Evolutionary conservation across 192 early-diverging fungal genomes (phyloP).

Genomic region (Backusella circina): DNA sequence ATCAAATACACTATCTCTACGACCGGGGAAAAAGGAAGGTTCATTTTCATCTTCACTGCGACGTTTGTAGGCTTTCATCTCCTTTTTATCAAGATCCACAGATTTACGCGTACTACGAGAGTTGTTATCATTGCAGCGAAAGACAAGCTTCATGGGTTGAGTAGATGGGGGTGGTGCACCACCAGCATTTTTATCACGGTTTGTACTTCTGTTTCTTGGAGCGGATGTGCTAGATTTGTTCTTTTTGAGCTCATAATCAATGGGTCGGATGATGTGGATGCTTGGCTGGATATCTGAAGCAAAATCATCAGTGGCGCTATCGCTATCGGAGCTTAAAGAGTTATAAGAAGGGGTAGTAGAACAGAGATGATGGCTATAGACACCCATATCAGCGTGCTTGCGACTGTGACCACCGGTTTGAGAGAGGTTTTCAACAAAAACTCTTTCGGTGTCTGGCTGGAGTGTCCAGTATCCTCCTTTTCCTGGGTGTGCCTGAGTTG

Average conservation of each 20-base stretch:
- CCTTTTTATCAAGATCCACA: neutral
- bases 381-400: conserved; percentile 22
- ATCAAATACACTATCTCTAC: neutral
- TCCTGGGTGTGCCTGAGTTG: conserved; percentile 59
- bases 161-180: neutral
- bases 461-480: conserved; percentile 71
- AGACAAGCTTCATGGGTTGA: neutral
- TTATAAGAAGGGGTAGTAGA: neutral
- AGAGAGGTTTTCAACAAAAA: conserved; percentile 30
- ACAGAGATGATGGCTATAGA: neutral
- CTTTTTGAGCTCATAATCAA: conserved; percentile 2
- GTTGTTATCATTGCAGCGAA: neutral
- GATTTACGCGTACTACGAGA: neutral
- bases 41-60: neutral
- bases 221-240: neutral
- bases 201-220: conserved; percentile 3
- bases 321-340: neutral
- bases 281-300: neutral
- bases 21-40: neutral
- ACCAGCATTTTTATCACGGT: neutral
- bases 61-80: neutral
- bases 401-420: conserved; percentile 25
- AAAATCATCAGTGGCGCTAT: neutral
- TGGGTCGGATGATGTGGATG: neutral
- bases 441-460: conserved; percentile 13